These are phyloP conservation scores for Globisporangium cylindrosporum DNA, from an alignment of 352 stramenopile species.

Conservation along the genomic window DNA sequence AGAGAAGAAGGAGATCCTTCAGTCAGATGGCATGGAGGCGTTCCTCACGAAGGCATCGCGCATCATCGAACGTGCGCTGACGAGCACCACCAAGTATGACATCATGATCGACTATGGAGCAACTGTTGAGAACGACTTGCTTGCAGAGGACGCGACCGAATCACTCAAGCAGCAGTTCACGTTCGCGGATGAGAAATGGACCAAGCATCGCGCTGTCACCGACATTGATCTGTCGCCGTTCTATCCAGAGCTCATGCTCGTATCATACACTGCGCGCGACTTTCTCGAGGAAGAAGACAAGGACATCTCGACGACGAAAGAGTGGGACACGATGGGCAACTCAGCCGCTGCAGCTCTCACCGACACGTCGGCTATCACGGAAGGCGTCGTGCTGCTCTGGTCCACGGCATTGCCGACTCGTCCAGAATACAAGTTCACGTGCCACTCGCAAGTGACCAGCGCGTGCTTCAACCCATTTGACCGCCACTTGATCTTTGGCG, in stretches of 20 bases:
- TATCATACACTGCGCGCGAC: constrained; percentile 63
- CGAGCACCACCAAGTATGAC: constrained; percentile 72
- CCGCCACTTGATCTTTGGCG: constrained; percentile 80
- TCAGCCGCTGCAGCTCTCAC: constrained; percentile 42
- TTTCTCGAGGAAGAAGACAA: constrained; percentile 75
- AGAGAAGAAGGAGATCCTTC: constrained; percentile 62
- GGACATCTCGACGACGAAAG: constrained; percentile 45
- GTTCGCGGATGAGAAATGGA: constrained; percentile 82
- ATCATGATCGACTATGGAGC: constrained; percentile 86
- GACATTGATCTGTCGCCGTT: constrained; percentile 83
- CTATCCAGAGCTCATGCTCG: constrained; percentile 74
- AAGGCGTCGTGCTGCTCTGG: constrained; percentile 83
- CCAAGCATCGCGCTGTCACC: constrained; percentile 73
- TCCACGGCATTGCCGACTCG: constrained; percentile 77
- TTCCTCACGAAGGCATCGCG: constrained; percentile 77
- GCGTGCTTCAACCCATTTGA: constrained; percentile 88
- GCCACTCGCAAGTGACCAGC: constrained; percentile 82
- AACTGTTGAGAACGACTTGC: constrained; percentile 58
- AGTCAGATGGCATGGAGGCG: constrained; percentile 72
- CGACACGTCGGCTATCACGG: constrained; percentile 60
- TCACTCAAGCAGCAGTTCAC: constrained; percentile 68
- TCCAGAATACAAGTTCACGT: constrained; percentile 86
- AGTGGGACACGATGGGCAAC: constrained; percentile 75
- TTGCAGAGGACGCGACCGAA: constrained; percentile 54
- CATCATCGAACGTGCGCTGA: constrained; percentile 80